phyloP scores from a whole-genome alignment of 2,329 filamentous ascomycete species.

The Aspergillus flavus region DNA sequence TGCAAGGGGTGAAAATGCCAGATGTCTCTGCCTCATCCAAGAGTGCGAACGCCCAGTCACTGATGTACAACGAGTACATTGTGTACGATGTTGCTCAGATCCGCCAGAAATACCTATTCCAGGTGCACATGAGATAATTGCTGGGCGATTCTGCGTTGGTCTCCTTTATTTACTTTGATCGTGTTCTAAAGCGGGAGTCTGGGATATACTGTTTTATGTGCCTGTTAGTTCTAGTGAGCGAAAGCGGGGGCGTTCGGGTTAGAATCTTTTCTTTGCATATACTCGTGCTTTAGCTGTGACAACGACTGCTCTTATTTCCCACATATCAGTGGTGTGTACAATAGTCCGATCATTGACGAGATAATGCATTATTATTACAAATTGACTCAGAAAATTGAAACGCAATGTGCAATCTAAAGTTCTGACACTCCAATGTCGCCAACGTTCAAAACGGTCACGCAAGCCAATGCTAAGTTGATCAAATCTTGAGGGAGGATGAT shows the following conservation, averaged over 20 bases:
- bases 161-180: not conserved
- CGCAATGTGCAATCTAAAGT: not conserved
- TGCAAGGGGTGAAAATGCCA: constrained; percentile 69
- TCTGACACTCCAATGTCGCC: not conserved
- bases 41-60: not conserved
- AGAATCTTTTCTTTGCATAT: not conserved
- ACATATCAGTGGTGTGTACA: not conserved
- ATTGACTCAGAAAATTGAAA: not conserved
- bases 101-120: constrained; percentile 48
- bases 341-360: not conserved
- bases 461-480: not conserved
- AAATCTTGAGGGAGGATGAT: not conserved
- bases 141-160: not conserved
- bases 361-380: not conserved
- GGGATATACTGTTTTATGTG: not conserved
- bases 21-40: constrained; percentile 25
- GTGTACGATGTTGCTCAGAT: constrained; percentile 54
- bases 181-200: not conserved
- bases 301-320: not conserved
- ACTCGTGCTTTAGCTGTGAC: not conserved
- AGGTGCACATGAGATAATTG: constrained; percentile 41
- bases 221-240: not conserved
- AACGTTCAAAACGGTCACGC: not conserved
- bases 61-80: constrained; percentile 52
- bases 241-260: not conserved